Evolutionary conservation across 768 basidiomycete species (phyloP), one percentile per base, ranked within the genome.

Genomic region (Suillus brevipes): DNA sequence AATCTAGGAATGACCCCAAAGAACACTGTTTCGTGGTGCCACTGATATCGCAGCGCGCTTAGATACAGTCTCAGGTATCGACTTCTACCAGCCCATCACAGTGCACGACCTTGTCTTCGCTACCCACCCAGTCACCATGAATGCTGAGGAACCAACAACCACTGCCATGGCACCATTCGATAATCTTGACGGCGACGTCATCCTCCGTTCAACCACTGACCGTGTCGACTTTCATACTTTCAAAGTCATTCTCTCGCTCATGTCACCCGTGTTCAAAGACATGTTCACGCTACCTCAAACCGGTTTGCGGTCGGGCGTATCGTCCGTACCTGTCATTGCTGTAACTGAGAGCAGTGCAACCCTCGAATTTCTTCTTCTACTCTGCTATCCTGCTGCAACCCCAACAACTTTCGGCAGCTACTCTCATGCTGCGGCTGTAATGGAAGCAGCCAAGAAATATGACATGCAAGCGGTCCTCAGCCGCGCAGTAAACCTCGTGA

Each of bases 231-330:
- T 83, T 65, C 76, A 74, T 34, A 68, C 81, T 25, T 76, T 76
- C 65, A 77, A 74, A 25, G 65, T 75, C 60, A 74, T 78, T 20
- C 70, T 83, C 14, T 72, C 73, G 18, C 77, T 72, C 61, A 73
- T 75, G 3, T 81, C 78, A 4, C 67, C 75, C 18, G 79, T 87
- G 65, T 87, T 87, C 69, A 74, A 76, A 34, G 75, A 76, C 64
- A 81, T 84, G 73, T 81, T 86, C 65, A 73, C 80, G 14, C 73
- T 85, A 34, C 83, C 83, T 14, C 69, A 69, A 53, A 43, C 43
- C 60, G 76, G 81, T 1, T 23, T 37, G 6, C 37, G 52, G 50
- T 34, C 36, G 1, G 12, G 23, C 1, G 20, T 18, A 25, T 53
- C 60, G 13, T 45, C 65, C 4, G 23, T 49, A 10, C 65, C 55